Evolutionary conservation across 2,329 filamentous ascomycete genomes (phyloP).

Genomic region (Tolypocladium ophioglossoides): DNA sequence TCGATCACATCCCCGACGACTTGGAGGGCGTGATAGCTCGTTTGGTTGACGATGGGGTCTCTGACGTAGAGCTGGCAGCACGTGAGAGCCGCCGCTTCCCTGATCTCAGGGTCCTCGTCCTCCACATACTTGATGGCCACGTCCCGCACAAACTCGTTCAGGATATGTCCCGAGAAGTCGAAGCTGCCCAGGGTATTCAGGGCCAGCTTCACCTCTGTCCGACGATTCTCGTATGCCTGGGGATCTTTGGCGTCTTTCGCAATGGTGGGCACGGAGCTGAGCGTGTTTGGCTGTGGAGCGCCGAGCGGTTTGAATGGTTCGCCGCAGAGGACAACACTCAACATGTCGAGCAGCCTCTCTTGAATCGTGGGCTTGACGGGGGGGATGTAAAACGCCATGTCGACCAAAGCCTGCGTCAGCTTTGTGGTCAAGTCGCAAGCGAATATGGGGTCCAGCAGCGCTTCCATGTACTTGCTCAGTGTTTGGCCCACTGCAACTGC

Average conservation of each 20-base stretch:
- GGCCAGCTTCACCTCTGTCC: slow-evolving; percentile 83
- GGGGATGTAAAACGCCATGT: slow-evolving; percentile 98
- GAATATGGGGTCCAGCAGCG: slow-evolving; percentile 90
- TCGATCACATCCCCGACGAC: slow-evolving; percentile 98
- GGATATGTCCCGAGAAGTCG: slow-evolving; percentile 81
- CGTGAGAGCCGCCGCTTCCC: slow-evolving; percentile 88
- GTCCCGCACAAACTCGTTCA: slow-evolving; percentile 98
- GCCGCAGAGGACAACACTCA: slow-evolving; percentile 87
- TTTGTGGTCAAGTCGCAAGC: slow-evolving; percentile 90
- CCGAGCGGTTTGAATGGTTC: slow-evolving; percentile 88
- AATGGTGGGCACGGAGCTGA: slow-evolving; percentile 71
- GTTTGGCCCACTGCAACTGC: slow-evolving; percentile 93
- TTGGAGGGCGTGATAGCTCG: slow-evolving; percentile 90
- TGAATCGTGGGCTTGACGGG: slow-evolving; percentile 90
- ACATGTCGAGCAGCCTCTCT: slow-evolving; percentile 84
- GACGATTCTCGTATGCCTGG: slow-evolving; percentile 66
- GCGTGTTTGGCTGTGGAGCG: slow-evolving; percentile 73
- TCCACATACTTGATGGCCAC: slow-evolving; percentile 98
- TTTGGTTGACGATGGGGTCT: slow-evolving; percentile 96
- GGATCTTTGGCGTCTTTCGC: slow-evolving; percentile 81
- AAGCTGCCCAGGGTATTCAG: slow-evolving; percentile 96
- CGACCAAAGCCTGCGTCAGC: slow-evolving; percentile 87
- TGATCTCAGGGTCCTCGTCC: slow-evolving; percentile 85
- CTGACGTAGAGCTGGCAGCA: slow-evolving; percentile 96
- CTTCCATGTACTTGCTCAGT: slow-evolving; percentile 96